Evolutionary conservation across 192 early-diverging fungal species (phyloP).

Genomic region (Powellomyces hirtus): DNA sequence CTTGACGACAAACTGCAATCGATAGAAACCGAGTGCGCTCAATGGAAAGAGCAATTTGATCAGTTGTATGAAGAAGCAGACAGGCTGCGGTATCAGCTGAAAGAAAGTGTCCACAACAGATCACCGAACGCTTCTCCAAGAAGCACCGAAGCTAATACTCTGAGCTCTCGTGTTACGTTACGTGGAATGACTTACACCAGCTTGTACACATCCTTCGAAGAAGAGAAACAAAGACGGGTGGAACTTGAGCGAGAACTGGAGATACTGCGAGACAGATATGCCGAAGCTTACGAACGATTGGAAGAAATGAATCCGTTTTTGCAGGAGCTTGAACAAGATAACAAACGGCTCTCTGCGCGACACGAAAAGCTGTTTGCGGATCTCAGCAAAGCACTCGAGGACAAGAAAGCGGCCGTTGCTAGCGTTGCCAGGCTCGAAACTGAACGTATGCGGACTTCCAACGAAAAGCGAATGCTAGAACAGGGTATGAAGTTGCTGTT

Average conservation of each 20-base stretch:
- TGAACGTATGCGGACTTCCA: background rate
- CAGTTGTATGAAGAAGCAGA: slow-evolving; percentile 13
- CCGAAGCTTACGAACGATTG: slow-evolving; percentile 5
- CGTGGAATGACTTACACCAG: slow-evolving; percentile 18
- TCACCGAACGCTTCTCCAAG: background rate
- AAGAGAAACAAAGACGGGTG: slow-evolving; percentile 17
- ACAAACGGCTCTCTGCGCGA: slow-evolving; percentile 12
- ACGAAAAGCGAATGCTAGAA: slow-evolving; percentile 8
- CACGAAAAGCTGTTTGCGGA: slow-evolving; percentile 19
- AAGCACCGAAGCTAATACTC: background rate
- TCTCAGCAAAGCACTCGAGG: slow-evolving; percentile 1
- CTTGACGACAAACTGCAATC: slow-evolving; percentile 47
- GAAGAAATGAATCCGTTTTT: slow-evolving; percentile 5
- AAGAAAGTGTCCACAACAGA: background rate
- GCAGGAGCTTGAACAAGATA: slow-evolving; percentile 22
- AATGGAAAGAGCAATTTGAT: slow-evolving; percentile 44
- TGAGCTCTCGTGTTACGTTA: background rate
- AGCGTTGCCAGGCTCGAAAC: background rate
- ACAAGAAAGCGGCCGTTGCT: background rate
- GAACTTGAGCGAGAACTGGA: slow-evolving; percentile 22
- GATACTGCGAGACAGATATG: slow-evolving; percentile 7
- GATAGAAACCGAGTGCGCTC: slow-evolving; percentile 44
- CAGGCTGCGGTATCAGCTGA: background rate
- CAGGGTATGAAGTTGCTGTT: slow-evolving; percentile 2
- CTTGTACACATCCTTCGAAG: slow-evolving; percentile 23